Evolutionary conservation across 257 asterid genomes (phyloP).

Genomic region (Rauvolfia tetraphylla): DNA sequence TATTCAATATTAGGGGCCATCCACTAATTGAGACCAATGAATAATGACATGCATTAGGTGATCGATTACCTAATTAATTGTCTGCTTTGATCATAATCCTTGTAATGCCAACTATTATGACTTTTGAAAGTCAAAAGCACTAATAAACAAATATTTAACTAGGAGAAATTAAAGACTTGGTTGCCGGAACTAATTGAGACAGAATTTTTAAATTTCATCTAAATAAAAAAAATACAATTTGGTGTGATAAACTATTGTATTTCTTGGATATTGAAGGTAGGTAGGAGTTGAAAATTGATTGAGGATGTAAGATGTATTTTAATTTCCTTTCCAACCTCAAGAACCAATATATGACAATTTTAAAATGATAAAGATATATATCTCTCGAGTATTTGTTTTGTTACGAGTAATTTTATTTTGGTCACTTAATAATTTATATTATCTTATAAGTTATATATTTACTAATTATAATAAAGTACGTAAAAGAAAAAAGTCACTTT

Average conservation of each 20-base stretch:
- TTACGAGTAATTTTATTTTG: too few relatives aligned
- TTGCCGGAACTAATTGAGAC: too few relatives aligned
- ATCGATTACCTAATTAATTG: background rate
- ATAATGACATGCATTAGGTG: background rate
- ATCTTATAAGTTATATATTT: too few relatives aligned
- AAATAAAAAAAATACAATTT: too few relatives aligned
- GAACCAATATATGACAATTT: background rate
- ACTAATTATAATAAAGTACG: too few relatives aligned
- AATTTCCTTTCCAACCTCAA: background rate
- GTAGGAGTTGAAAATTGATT: background rate
- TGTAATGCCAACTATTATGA: background rate
- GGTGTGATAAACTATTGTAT: background rate
- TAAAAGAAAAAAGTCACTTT: too few relatives aligned
- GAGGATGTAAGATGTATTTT: background rate
- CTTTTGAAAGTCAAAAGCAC: background rate
- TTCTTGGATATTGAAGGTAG: background rate
- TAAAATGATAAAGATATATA: too few relatives aligned
- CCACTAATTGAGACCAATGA: background rate
- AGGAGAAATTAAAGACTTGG: background rate
- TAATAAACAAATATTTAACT: too few relatives aligned
- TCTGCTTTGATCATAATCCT: background rate
- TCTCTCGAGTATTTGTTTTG: too few relatives aligned
- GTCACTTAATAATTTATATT: too few relatives aligned
- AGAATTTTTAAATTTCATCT: too few relatives aligned
- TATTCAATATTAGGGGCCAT: background rate